phyloP scores from a whole-genome alignment of 768 basidiomycete genomes.

The Pleurotus tuoliensis region DNA sequence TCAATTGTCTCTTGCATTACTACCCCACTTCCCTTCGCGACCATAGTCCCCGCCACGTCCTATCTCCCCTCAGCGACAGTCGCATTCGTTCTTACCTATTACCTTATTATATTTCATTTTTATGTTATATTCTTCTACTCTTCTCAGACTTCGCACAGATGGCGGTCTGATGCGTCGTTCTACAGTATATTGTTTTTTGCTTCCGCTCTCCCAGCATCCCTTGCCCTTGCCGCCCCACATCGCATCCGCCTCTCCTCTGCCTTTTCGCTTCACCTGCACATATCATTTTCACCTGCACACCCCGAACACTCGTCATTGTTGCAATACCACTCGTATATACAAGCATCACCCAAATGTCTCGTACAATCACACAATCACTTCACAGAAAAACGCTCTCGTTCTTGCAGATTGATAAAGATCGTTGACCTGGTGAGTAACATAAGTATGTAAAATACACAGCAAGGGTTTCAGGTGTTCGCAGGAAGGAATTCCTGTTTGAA shows the following conservation, averaged over 20 bases:
- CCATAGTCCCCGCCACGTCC: neutral
- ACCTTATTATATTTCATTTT: slow-evolving; percentile 64
- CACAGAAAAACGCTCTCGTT: neutral
- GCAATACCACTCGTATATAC: slow-evolving; percentile 17
- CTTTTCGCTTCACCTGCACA: slow-evolving; percentile 30
- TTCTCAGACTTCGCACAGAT: slow-evolving; percentile 7
- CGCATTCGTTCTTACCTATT: slow-evolving; percentile 61
- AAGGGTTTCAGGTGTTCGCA: neutral
- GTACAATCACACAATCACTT: slow-evolving; percentile 4
- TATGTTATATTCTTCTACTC: slow-evolving; percentile 26
- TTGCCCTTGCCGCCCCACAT: slow-evolving; percentile 9
- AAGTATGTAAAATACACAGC: slow-evolving; percentile 1
- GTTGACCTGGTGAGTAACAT: neutral
- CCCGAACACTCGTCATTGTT: slow-evolving; percentile 9
- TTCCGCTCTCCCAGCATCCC: slow-evolving; percentile 9
- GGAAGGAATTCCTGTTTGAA: too few relatives aligned
- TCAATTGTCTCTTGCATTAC: slow-evolving; percentile 12
- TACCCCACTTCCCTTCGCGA: slow-evolving; percentile 11
- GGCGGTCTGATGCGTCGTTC: slow-evolving; percentile 3
- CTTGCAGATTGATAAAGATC: neutral
- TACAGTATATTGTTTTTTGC: slow-evolving; percentile 29
- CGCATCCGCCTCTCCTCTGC: slow-evolving; percentile 22
- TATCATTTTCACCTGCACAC: slow-evolving; percentile 33
- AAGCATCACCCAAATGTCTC: slow-evolving; percentile 16
- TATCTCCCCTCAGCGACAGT: slow-evolving; percentile 23